Evolutionary conservation across 2,329 filamentous ascomycete species (phyloP), one percentile per base, ranked within the genome.

Genomic region (Diaporthe australafricana): DNA sequence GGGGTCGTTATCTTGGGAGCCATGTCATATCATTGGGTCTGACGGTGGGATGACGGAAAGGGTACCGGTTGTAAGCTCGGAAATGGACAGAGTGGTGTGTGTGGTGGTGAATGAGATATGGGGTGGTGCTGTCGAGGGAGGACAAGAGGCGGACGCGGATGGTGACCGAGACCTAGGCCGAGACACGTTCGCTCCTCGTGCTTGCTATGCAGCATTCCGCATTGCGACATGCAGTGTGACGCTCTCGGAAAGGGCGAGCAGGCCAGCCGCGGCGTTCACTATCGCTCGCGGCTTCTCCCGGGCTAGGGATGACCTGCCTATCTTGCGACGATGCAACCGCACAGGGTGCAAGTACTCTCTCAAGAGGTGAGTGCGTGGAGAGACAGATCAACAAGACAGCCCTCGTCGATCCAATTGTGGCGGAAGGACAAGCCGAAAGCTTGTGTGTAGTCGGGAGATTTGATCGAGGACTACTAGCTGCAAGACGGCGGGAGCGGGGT

Each of bases 121-220:
- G 27, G n/a, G 22, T 65, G 45, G 14, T 50, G 45, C 35, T 65
- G 60, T 25, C 14, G 2, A 65, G 60, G 60, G 60, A 65, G 60
- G 27, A 38, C 6, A 27, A 17, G 42, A 48, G 20, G 27, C 42
- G 30, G 60, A 48, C 42, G n/a, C 60, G 30, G 60, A 50, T 50
- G 45, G 22, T 38, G 60, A 50, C 60, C 60, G 60, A 20, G 30
- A 25, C 14, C 45, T 50, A 50, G 60, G 60, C 60, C 60, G 27
- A 50, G 60, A 65, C 60, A 50, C 60, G 60, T 65, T 65, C 60
- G 60, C 60, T 63, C 60, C 60, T 65, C 60, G 60, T 32, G 11
- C 30, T 30, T 65, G 45, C 60, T 20, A 17, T 65, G 60, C 60
- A 65, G 45, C 60, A 65, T 65, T 50, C 60, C 60, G 60, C 60